Conservation (phyloP, 2,329 filamentous ascomycete species). For the Sordariomycetes sp. region DNA sequence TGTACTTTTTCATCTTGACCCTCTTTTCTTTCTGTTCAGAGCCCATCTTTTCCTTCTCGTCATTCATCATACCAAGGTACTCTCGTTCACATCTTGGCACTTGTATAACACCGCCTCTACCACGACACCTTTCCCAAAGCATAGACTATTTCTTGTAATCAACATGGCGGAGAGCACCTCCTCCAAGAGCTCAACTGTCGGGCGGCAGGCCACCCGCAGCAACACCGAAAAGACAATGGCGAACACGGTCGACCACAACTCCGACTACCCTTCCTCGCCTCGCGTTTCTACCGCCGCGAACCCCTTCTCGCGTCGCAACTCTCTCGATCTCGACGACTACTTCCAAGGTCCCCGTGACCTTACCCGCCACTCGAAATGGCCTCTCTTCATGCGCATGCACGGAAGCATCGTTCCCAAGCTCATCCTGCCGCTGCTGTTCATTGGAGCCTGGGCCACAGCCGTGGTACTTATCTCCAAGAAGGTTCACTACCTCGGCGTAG, state of each 20-base stretch:
- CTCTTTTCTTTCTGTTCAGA: too few species aligned
- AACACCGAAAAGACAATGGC: not conserved
- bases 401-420: constrained; percentile 68
- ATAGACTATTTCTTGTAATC: too few species aligned
- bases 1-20: too few species aligned
- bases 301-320: constrained; percentile 21
- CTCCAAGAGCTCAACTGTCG: not conserved
- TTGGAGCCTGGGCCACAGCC: constrained; percentile 55
- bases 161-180: too few species aligned
- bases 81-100: too few species aligned
- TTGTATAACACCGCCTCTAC: too few species aligned
- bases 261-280: constrained; percentile 14
- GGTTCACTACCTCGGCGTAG: constrained; percentile 24
- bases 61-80: too few species aligned
- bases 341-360: constrained; percentile 61
- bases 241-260: not conserved
- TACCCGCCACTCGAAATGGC: constrained; percentile 67
- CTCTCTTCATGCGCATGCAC: constrained; percentile 65
- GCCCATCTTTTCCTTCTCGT: too few species aligned
- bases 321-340: constrained; percentile 49
- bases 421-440: constrained; percentile 56
- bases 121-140: too few species aligned
- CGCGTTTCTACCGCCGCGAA: constrained; percentile 15
- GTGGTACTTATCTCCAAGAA: constrained; percentile 48
- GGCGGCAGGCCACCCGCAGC: not conserved